Percentiles rank a stretch among this genome's conserved stretches.
Conservation (phyloP, 2,329 filamentous ascomycete species). For the Penicillium sp. region DNA sequence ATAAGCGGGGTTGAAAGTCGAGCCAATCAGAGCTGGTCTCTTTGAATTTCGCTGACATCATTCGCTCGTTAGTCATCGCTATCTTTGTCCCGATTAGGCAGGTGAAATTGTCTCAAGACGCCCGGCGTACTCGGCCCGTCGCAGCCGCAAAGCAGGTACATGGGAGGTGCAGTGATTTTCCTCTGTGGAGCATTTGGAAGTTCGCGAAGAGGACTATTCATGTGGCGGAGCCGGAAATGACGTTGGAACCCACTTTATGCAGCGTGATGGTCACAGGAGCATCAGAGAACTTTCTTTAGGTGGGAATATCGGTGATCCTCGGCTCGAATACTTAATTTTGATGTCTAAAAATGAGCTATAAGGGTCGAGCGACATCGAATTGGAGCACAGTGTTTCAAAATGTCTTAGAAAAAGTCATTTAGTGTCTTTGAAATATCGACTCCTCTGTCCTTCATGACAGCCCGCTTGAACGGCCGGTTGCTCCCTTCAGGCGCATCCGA, state of each 20-base stretch:
- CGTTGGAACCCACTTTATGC: too few relatives aligned
- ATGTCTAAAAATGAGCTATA: background rate
- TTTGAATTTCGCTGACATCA: conserved; percentile 16
- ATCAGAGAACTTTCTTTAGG: too few relatives aligned
- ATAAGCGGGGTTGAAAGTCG: conserved; percentile 3
- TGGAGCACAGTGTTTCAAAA: background rate
- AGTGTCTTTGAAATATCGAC: conserved; percentile 1
- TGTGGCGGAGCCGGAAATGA: too few relatives aligned
- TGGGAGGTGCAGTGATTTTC: too few relatives aligned
- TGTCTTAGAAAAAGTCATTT: conserved; percentile 8
- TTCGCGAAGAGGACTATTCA: too few relatives aligned
- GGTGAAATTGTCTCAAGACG: background rate
- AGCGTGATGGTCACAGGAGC: too few relatives aligned
- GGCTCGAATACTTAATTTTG: background rate
- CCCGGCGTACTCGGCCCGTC: too few relatives aligned
- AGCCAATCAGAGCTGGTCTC: conserved; percentile 14
- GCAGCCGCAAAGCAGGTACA: too few relatives aligned
- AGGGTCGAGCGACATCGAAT: background rate
- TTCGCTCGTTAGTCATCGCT: background rate
- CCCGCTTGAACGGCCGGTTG: conserved; percentile 2
- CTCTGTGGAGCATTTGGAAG: too few relatives aligned
- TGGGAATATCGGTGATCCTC: background rate
- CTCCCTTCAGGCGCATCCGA: background rate
- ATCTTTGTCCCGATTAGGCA: background rate
- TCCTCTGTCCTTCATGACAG: conserved; percentile 8